phyloP scores from a whole-genome alignment of 768 basidiomycete species.

The Collybia mongolica region DNA sequence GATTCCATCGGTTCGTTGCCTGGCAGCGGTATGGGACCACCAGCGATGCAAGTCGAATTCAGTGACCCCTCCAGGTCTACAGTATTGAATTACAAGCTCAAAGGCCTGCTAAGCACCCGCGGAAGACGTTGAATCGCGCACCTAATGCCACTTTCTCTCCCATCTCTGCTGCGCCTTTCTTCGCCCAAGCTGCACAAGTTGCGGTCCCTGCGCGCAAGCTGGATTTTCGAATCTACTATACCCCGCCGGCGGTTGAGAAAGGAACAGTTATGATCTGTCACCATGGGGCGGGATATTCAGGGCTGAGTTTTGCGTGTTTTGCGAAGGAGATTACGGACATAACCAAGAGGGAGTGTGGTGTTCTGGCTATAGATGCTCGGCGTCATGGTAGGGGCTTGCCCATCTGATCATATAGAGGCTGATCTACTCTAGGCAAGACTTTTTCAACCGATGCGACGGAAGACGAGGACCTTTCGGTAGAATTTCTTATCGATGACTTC shows the following conservation, averaged over 20 bases:
- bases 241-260: conserved; percentile 54
- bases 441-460: conserved; percentile 34
- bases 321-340: conserved; percentile 72
- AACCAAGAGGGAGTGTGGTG: conserved; percentile 72
- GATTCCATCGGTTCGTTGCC: conserved; percentile 65
- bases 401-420: background rate
- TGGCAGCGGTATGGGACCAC: conserved; percentile 57
- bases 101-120: conserved; percentile 33
- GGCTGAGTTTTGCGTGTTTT: conserved; percentile 84
- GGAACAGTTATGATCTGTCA: conserved; percentile 86
- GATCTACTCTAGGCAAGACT: conserved; percentile 59
- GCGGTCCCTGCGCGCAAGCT: conserved; percentile 58
- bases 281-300: conserved; percentile 94
- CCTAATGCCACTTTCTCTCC: conserved; percentile 71
- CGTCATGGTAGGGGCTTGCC: conserved; percentile 69
- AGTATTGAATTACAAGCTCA: conserved; percentile 16
- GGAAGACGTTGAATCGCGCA: conserved; percentile 25
- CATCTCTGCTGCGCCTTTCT: conserved; percentile 76
- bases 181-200: conserved; percentile 79
- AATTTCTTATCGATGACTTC: conserved; percentile 72
- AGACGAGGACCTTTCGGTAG: conserved; percentile 67
- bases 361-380: conserved; percentile 80
- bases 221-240: conserved; percentile 82
- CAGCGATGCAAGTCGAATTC: conserved; percentile 52
- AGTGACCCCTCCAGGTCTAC: conserved; percentile 6